Base-by-base conservation (phyloP, 73 alveolate genomes). In the Symbiodinium natans region DNA sequence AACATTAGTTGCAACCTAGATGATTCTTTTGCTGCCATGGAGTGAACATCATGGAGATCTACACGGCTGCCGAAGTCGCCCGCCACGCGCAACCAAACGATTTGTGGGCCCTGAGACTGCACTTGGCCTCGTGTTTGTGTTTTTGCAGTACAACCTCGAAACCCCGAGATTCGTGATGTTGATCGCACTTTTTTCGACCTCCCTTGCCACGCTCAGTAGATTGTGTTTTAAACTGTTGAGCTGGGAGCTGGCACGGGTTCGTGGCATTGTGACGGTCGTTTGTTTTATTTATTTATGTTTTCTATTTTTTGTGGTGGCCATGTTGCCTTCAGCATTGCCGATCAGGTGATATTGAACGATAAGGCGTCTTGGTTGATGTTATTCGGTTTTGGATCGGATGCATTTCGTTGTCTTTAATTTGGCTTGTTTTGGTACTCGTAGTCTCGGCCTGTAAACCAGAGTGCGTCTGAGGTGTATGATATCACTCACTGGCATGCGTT, bases 401-500 rank as follows among this genome's bases (percentile, higher is more conserved):
- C n/a, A n/a, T n/a, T n/a, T n/a, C n/a, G n/a, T n/a, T 5, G 10
- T 48, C 4, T 1, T 48, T 17, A 25, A 48, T 17, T 48, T 48
- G 63, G 63, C 10, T 5, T n/a, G n/a, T n/a, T n/a, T n/a, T n/a
- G n/a, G n/a, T n/a, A n/a, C n/a, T n/a, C n/a, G n/a, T n/a, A n/a
- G n/a, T n/a, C n/a, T n/a, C n/a, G n/a, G n/a, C n/a, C n/a, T n/a
- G n/a, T n/a, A n/a, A n/a, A n/a, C n/a, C n/a, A n/a, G 4, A 25
- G 27, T 1, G 63, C 63, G 19, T 7, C 41, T 21, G 71, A 87
- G 94, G 95, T 88, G 41, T 88, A 88, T 40, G 95, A 88, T 59
- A 63, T 88, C 68, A 88, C 95, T 36, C 68, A 59, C 23, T 88
- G 95, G 95, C 95, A 88, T 77, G 77, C 77, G 34, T 63, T 88